Base-by-base conservation (phyloP, 106 monocot genomes). In the Acanthochlamys bracteata region DNA sequence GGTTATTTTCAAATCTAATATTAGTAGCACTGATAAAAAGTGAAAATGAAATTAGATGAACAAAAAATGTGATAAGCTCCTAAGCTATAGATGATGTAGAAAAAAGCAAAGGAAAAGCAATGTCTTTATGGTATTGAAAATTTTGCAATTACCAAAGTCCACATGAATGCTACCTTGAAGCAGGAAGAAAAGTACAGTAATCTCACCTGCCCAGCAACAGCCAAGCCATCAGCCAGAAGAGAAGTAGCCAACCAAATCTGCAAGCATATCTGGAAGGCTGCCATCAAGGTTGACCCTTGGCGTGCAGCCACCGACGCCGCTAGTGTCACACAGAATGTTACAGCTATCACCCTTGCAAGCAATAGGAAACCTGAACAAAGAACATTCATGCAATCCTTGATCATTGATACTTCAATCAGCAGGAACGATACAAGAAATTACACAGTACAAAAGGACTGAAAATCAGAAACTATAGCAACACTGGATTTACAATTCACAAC, bases 241-340 rank as follows among this genome's bases (percentile, higher is more conserved):
- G 87, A 87, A 7, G 76, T 65, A 20, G 87, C 76, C 52, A 87
- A 41, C 87, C 87, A 87, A 62, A 83, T 64, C 71, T 87, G 87
- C 79, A 87, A 83, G 66, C 87, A 87, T 20, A 87, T 83, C 71
- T 87, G 87, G 53, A 87, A 87, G 57, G 83, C 87, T 55, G 87
- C 87, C 87, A 87, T 87, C 9, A 73, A 68, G 67, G 75, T 71
- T 69, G 87, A 69, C n/a, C 87, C 87, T 27, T 74, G 46, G 19
- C 83, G 71, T 66, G 87, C 87, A 52, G 87, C 82, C 80, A 83
- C 74, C 60, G 87, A 87, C 80, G 87, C 83, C 40, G 87, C 69
- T 24, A 87, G 59, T 53, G 87, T 87, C 53, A 87, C 77, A 49
- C 87, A 87, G n/a, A 80, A 87, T 58, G 87, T 87, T 51, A 63